These are phyloP conservation scores for Fusarium ambrosium DNA, from an alignment of 2,329 filamentous ascomycete genomes.

Conservation along the genomic window DNA sequence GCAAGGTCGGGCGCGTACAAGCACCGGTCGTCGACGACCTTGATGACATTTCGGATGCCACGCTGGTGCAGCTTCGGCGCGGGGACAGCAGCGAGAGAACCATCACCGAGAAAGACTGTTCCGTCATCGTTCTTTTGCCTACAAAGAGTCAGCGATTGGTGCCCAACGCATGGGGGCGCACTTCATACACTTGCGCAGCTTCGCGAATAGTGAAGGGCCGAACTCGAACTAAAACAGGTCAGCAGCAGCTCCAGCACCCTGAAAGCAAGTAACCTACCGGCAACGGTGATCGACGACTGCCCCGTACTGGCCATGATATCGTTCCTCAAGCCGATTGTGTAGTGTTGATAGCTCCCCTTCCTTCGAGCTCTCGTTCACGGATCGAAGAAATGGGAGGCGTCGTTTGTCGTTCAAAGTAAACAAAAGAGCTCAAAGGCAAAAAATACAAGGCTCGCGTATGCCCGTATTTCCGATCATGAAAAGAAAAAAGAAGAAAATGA, in stretches of 20 bases:
- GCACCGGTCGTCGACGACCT: constrained; percentile 95
- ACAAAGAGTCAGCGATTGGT: constrained; percentile 25
- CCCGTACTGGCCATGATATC: constrained; percentile 46
- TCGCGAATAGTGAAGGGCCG: constrained; percentile 87
- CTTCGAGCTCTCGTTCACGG: constrained; percentile 14
- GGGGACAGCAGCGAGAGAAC: constrained; percentile 89
- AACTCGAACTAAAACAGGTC: constrained; percentile 69
- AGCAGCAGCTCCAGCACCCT: constrained; percentile 38
- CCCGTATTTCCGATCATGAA: constrained; percentile 33
- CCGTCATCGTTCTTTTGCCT: constrained; percentile 82
- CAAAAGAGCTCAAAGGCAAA: constrained; percentile 35
- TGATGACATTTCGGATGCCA: constrained; percentile 91
- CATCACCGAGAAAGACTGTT: constrained; percentile 94
- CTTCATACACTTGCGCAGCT: constrained; percentile 84
- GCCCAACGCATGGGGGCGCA: not conserved
- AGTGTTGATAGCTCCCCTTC: constrained; percentile 5
- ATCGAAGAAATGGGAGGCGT: not conserved
- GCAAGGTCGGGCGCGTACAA: constrained; percentile 72
- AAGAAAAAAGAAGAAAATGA: constrained; percentile 32
- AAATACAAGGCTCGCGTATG: constrained; percentile 33
- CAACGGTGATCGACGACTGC: constrained; percentile 70
- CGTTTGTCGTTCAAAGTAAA: constrained; percentile 37
- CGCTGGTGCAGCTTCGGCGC: constrained; percentile 87
- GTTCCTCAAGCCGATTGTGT: not conserved
- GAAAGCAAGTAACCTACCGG: constrained; percentile 57